Conservation (phyloP, 2,329 filamentous ascomycete species). For the Fusarium staphyleae region DNA sequence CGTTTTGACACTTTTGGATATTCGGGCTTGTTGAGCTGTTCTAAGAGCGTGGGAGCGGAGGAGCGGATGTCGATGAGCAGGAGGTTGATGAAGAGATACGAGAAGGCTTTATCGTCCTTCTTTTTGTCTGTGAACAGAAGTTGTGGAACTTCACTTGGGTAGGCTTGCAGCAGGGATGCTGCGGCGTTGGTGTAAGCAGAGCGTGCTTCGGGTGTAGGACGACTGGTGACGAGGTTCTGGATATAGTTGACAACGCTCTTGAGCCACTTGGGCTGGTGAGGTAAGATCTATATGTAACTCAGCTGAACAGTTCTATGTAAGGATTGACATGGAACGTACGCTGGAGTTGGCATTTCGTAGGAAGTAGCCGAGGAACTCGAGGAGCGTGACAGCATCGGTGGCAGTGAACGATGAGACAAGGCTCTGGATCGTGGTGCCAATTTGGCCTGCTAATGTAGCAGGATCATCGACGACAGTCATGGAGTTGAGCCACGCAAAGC, state of each 20-base stretch:
- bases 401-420: slow-evolving; percentile 62
- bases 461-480: slow-evolving; percentile 46
- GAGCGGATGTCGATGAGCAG: slow-evolving; percentile 71
- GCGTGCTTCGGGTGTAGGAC: slow-evolving; percentile 62
- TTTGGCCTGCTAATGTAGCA: slow-evolving; percentile 46
- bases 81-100: slow-evolving; percentile 70
- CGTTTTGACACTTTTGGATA: slow-evolving; percentile 61
- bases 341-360: slow-evolving; percentile 57
- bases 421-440: slow-evolving; percentile 56
- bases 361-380: slow-evolving; percentile 63
- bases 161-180: slow-evolving; percentile 63
- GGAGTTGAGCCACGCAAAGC: slow-evolving; percentile 63
- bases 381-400: slow-evolving; percentile 66
- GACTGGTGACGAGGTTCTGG: slow-evolving; percentile 60
- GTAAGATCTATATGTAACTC: slow-evolving; percentile 51
- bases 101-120: slow-evolving; percentile 59
- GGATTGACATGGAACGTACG: slow-evolving; percentile 47
- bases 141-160: slow-evolving; percentile 54
- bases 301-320: slow-evolving; percentile 3
- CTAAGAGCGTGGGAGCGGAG: slow-evolving; percentile 66
- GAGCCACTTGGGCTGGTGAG: slow-evolving; percentile 62
- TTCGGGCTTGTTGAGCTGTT: slow-evolving; percentile 61
- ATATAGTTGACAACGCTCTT: slow-evolving; percentile 55
- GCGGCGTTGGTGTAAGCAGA: slow-evolving; percentile 66
- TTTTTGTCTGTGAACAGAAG: slow-evolving; percentile 61